Evolutionary conservation across 2,329 filamentous ascomycete genomes (phyloP).

Genomic region (Fusarium ramigenum): DNA sequence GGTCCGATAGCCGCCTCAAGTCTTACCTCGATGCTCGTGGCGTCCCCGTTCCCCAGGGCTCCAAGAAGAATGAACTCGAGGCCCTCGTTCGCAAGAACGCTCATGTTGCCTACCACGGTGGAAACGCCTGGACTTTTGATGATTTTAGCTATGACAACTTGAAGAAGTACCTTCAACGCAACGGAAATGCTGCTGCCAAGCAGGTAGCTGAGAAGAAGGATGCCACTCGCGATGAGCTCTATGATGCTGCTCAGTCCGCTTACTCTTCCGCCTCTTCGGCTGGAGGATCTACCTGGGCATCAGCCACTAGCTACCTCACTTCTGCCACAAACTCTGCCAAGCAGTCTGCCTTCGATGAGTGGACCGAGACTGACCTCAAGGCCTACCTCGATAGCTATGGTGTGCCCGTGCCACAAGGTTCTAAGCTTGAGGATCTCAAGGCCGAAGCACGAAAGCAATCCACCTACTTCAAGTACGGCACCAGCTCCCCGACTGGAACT

Average conservation of each 20-base stretch:
- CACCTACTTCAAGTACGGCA: conserved; percentile 82
- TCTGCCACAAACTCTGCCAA: conserved; percentile 73
- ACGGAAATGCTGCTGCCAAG: conserved; percentile 65
- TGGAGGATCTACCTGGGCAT: conserved; percentile 68
- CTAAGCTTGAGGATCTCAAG: conserved; percentile 73
- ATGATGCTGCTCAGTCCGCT: conserved; percentile 69
- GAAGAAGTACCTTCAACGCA: conserved; percentile 63
- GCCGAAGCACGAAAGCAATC: conserved; percentile 77
- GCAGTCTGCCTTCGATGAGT: conserved; percentile 73
- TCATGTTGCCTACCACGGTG: conserved; percentile 74
- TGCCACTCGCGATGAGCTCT: conserved; percentile 76
- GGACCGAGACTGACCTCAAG: conserved; percentile 80
- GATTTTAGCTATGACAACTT: conserved; percentile 78
- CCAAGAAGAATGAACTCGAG: conserved; percentile 77
- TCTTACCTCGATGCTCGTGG: conserved; percentile 80
- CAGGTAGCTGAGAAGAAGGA: conserved; percentile 70
- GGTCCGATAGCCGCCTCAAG: conserved; percentile 83
- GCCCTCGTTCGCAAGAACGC: conserved; percentile 78
- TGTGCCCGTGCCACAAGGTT: conserved; percentile 72
- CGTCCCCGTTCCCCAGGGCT: conserved; percentile 76
- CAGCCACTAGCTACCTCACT: conserved; percentile 75
- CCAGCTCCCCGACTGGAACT: conserved; percentile 70
- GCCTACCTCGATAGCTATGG: conserved; percentile 83
- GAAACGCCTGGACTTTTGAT: conserved; percentile 81
- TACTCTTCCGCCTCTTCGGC: conserved; percentile 68